Percentiles rank a stretch among this genome's conserved stretches.
These are phyloP conservation scores for Dothideomycetes sp. DNA, from an alignment of 2,329 filamentous ascomycete genomes.

Conservation along the genomic window DNA sequence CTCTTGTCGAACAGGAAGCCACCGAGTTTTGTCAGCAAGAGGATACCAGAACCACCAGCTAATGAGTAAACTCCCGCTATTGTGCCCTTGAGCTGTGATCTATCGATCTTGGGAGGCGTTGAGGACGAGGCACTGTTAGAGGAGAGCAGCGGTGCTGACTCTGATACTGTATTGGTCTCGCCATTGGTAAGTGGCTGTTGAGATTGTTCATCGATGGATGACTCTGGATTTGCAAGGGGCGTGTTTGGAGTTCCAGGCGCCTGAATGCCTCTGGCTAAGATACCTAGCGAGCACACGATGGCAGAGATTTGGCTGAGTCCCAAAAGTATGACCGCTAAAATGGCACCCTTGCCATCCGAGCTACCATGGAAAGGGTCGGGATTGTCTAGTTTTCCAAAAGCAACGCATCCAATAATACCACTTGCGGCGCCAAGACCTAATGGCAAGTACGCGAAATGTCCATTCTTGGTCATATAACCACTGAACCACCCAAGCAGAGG, in stretches of 20 bases:
- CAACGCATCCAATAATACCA: conserved; percentile 68
- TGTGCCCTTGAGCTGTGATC: conserved; percentile 69
- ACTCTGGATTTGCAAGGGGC: neutral
- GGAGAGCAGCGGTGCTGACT: conserved; percentile 11
- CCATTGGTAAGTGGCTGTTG: neutral
- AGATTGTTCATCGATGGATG: neutral
- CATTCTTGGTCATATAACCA: conserved; percentile 52
- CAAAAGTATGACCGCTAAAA: conserved; percentile 68
- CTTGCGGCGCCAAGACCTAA: conserved; percentile 61
- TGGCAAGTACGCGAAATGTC: conserved; percentile 50
- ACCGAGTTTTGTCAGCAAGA: conserved; percentile 84
- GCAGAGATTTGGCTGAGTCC: conserved; percentile 92
- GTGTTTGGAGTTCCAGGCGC: neutral
- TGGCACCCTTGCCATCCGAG: conserved; percentile 41
- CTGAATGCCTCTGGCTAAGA: conserved; percentile 67
- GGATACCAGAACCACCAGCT: conserved; percentile 79
- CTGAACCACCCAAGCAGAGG: conserved; percentile 81
- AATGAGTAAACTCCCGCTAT: conserved; percentile 93
- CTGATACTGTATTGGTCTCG: neutral
- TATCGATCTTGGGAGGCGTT: conserved; percentile 14
- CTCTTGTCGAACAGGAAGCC: conserved; percentile 76
- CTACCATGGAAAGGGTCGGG: conserved; percentile 65
- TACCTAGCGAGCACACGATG: conserved; percentile 89
- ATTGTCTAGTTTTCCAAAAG: conserved; percentile 66
- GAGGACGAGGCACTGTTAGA: neutral